Evolutionary conservation across 2,329 filamentous ascomycete species (phyloP), one percentile per base, ranked within the genome.

Genomic region (Beauveria medogensis): DNA sequence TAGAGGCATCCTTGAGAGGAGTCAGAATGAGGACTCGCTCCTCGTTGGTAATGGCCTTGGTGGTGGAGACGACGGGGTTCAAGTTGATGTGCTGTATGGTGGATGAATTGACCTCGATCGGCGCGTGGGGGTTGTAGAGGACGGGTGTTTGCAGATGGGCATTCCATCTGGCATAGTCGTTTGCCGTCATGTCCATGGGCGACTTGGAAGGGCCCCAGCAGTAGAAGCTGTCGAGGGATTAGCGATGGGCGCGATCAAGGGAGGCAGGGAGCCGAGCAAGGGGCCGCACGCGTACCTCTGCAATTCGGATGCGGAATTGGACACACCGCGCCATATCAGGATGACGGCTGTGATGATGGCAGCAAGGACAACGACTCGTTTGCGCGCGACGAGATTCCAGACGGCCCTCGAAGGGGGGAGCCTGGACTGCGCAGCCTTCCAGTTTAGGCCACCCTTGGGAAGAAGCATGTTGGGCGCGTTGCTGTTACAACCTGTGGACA

Each of bases 201-300:
- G 94, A 85, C 79, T 95, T 97, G 26, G 89, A 85, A 16, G 94
- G 93, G 14, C 94, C 94, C 83, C 92, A 97, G 80, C 94, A 99
- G 77, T 96, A 96, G 77, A 96, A 97, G 77, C 93, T 97, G 70
- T 50, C 26, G 28, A 44, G 7, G 5, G 18, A 30, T 61, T 47
- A 63, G 63, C 53, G 26, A 57, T 46, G 26, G 28, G 28, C 53
- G 26, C 34, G 20, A 43, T 30, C n/a, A 16, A 43, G 34, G 54
- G 50, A 22, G 34, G 51, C 12, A 24, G 41, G 20, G n/a, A 37
- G 46, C 53, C 61, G 18, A 61, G 58, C n/a, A 24, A 26, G 20
- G 12, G 30, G 9, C 14, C 3, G 30, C 52, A 37, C 34, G 65
- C 82, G 69, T 81, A 97, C 93, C 87, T 95, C 80, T 96, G 91